Evolutionary conservation across 169 alveolate genomes (phyloP).

Genomic region (Toxoplasma gondii): DNA sequence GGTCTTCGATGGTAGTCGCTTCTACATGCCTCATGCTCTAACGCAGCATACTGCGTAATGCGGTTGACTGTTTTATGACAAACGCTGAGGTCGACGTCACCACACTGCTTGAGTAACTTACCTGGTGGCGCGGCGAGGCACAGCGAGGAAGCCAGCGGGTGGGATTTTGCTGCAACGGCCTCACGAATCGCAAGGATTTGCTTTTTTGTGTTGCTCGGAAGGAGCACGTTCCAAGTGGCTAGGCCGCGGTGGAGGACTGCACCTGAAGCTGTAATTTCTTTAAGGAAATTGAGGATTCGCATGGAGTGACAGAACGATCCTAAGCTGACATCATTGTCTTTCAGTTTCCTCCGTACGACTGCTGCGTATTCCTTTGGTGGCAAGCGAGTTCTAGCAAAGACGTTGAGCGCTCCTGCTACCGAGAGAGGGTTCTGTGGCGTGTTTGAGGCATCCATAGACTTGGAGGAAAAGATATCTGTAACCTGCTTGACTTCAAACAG

Average conservation of each 20-base stretch:
- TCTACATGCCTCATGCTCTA: too few relatives aligned
- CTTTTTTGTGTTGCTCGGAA: not conserved
- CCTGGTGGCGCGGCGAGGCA: conserved; percentile 23
- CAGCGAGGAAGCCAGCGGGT: not conserved
- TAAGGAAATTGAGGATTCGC: not conserved
- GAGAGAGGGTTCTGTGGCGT: not conserved
- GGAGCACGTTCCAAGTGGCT: not conserved
- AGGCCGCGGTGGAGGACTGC: not conserved
- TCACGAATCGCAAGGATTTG: not conserved
- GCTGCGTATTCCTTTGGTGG: not conserved
- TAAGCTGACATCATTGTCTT: not conserved
- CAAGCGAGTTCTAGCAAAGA: not conserved
- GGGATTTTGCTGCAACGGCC: not conserved
- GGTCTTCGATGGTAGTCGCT: too few relatives aligned
- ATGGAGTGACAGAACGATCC: not conserved
- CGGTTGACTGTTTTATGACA: too few relatives aligned
- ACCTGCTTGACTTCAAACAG: conserved; percentile 4
- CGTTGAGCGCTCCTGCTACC: conserved; percentile 3
- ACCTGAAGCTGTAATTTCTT: not conserved
- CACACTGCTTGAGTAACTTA: not conserved
- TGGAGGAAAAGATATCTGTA: not conserved
- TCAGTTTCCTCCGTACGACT: not conserved
- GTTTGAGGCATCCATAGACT: not conserved
- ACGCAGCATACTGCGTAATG: too few relatives aligned
- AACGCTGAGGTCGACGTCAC: too few relatives aligned